Percentiles rank a stretch among this genome's conserved stretches.
phyloP scores from a whole-genome alignment of 306 rosid species.

The Begonia fuchsioides region DNA sequence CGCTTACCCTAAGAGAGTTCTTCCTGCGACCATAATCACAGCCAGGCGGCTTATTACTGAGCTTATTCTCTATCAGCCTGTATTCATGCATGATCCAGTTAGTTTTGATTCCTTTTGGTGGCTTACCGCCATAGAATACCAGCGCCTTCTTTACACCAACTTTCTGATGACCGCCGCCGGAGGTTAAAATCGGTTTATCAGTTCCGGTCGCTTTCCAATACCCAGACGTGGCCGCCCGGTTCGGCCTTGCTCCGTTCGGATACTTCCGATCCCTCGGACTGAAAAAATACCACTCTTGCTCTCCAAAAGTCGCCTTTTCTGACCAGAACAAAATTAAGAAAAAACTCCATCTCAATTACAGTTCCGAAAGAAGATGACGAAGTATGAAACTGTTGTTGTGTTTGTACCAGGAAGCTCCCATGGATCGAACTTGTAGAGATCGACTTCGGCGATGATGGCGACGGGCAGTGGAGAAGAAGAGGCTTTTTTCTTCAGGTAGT shows the following conservation, averaged over 20 bases:
- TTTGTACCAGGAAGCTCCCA: conserved; percentile 59
- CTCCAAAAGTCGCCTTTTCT: conserved; percentile 69
- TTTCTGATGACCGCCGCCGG: conserved; percentile 27
- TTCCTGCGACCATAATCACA: conserved; percentile 55
- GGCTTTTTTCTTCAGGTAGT: conserved; percentile 52
- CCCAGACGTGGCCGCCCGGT: conserved; percentile 65
- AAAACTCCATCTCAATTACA: background rate
- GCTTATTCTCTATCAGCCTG: conserved; percentile 43
- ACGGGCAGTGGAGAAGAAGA: conserved; percentile 41
- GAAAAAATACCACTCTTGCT: conserved; percentile 67
- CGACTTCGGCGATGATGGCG: conserved; percentile 53
- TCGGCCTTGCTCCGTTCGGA: conserved; percentile 63
- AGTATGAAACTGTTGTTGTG: background rate
- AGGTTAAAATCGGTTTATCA: conserved; percentile 48
- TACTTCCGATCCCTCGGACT: conserved; percentile 67
- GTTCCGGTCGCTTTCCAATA: conserved; percentile 77
- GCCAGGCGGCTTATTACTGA: conserved; percentile 47
- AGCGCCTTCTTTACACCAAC: conserved; percentile 67
- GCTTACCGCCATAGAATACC: conserved; percentile 68
- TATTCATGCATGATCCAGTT: conserved; percentile 80
- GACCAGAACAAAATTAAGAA: conserved; percentile 1
- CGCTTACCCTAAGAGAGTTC: conserved; percentile 47
- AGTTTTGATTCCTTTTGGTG: conserved; percentile 64
- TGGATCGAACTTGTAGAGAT: conserved; percentile 67
- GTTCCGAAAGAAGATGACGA: background rate